These are phyloP conservation scores for Jatropha podagrica DNA, from an alignment of 441 rosid genomes.

Conservation along the genomic window DNA sequence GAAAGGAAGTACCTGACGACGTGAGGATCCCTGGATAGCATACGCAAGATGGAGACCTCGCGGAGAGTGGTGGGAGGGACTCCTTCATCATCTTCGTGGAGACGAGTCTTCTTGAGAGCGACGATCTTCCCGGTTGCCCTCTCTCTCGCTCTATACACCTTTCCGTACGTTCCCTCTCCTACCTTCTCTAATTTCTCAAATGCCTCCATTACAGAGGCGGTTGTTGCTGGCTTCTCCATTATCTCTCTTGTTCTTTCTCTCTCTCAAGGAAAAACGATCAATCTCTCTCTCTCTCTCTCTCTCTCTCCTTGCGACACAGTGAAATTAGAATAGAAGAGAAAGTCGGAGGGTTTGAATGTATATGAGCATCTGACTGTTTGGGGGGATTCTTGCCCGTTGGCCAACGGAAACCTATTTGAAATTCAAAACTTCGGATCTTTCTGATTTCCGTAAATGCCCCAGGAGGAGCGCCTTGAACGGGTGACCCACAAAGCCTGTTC, in stretches of 20 bases:
- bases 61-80: constrained; percentile 99
- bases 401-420: constrained; percentile 46
- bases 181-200: constrained; percentile 98
- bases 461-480: neutral
- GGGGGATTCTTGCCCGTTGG: constrained; percentile 20
- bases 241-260: neutral
- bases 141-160: constrained; percentile 93
- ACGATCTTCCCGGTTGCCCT: constrained; percentile 90
- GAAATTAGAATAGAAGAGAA: neutral
- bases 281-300: too few species aligned
- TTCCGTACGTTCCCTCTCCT: constrained; percentile 97
- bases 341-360: neutral
- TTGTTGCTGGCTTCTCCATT: constrained; percentile 10
- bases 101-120: constrained; percentile 96
- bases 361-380: constrained; percentile 7
- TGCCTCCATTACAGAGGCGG: constrained; percentile 73
- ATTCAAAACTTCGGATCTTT: constrained; percentile 27
- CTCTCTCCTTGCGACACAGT: neutral
- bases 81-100: constrained; percentile 98
- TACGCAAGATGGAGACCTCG: constrained; percentile 96
- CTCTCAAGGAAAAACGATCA: too few species aligned
- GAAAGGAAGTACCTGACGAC: constrained; percentile 56
- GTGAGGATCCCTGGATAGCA: constrained; percentile 97
- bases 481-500: neutral
- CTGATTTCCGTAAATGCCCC: neutral